phyloP scores from a whole-genome alignment of 2,329 filamentous ascomycete genomes.

The Diaporthe velutina region DNA sequence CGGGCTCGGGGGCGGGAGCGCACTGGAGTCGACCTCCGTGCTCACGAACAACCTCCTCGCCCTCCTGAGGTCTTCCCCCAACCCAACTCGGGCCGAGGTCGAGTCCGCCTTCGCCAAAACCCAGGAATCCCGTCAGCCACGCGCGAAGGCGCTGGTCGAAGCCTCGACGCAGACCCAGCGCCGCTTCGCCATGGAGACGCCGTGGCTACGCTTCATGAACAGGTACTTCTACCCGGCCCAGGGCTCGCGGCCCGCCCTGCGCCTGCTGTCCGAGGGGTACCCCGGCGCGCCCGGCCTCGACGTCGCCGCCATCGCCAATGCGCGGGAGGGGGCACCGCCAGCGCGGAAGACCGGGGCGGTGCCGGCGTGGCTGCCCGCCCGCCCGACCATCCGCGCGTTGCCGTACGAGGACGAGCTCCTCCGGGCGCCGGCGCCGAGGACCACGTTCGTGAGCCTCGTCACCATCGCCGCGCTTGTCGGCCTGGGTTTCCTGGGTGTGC shows the following conservation, averaged over 20 bases:
- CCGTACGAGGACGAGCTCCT: conserved; percentile 29
- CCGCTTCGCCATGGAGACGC: conserved; percentile 27
- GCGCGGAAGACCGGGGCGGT: neutral
- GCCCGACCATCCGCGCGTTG: neutral
- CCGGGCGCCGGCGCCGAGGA: conserved; percentile 1
- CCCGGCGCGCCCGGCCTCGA: conserved; percentile 6
- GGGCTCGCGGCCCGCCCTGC: conserved; percentile 1
- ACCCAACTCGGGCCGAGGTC: neutral
- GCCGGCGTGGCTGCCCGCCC: conserved; percentile 5
- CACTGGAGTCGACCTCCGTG: conserved; percentile 14
- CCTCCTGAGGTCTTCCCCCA: neutral
- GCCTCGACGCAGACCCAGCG: conserved; percentile 19
- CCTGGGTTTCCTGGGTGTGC: neutral
- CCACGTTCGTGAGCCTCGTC: neutral
- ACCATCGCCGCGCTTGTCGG: neutral
- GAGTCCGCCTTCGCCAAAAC: conserved; percentile 1
- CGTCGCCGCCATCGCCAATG: too few relatives aligned
- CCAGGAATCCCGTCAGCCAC: conserved; percentile 11
- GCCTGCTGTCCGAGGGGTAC: conserved; percentile 16
- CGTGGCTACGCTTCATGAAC: conserved; percentile 17
- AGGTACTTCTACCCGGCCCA: conserved; percentile 8
- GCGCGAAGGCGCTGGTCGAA: conserved; percentile 13
- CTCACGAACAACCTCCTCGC: conserved; percentile 29
- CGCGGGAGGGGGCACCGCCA: neutral
- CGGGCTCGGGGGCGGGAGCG: conserved; percentile 20